Evolutionary conservation across 345 rosid species (phyloP).

Genomic region (Pelargonium nanum): DNA sequence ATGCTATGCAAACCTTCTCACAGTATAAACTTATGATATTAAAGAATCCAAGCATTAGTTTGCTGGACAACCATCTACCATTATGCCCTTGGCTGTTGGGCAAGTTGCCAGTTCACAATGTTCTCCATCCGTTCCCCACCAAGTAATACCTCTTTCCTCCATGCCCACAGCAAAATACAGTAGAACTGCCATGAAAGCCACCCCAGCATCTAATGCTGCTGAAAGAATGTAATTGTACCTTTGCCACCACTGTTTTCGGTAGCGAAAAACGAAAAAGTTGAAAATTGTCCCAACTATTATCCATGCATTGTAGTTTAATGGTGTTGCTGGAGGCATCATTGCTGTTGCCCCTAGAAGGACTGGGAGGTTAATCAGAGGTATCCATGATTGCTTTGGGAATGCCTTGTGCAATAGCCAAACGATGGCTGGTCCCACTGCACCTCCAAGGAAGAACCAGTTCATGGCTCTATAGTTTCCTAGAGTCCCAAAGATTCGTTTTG

Average conservation of each 20-base stretch:
- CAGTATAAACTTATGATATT: not conserved
- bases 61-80: constrained; percentile 52
- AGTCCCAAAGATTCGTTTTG: constrained; percentile 61
- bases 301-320: constrained; percentile 72
- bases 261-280: constrained; percentile 70
- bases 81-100: constrained; percentile 65
- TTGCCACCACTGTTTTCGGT: constrained; percentile 78
- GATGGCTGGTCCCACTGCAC: constrained; percentile 64
- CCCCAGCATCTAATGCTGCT: constrained; percentile 79
- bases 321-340: constrained; percentile 72
- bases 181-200: constrained; percentile 74
- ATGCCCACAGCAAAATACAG: constrained; percentile 57
- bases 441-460: constrained; percentile 88
- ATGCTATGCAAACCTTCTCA: too few species aligned
- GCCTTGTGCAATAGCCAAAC: constrained; percentile 64
- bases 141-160: constrained; percentile 36
- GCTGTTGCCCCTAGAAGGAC: constrained; percentile 77
- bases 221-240: constrained; percentile 79
- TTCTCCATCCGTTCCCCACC: constrained; percentile 84
- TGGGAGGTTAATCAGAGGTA: constrained; percentile 74
- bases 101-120: constrained; percentile 71
- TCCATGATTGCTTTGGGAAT: constrained; percentile 75
- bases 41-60: constrained; percentile 14
- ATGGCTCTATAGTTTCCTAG: constrained; percentile 60
- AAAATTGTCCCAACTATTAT: constrained; percentile 65